Base-by-base conservation (phyloP, 2,329 filamentous ascomycete genomes). In the Colletotrichum musae region DNA sequence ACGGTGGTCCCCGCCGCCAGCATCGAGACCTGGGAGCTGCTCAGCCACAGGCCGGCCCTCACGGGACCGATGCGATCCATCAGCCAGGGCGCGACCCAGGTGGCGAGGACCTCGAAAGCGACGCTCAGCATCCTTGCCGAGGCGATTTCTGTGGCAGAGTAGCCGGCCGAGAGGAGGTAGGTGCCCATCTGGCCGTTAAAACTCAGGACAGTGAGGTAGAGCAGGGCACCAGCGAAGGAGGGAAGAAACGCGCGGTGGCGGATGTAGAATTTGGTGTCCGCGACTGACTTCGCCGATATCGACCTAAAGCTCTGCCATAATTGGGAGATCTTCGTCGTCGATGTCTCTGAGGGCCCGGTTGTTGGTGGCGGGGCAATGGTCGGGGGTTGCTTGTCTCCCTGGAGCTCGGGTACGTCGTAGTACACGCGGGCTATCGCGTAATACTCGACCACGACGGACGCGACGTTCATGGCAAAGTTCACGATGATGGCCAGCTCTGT, bases 31-130 rank as follows among this genome's bases (percentile, higher is more conserved):
- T 93, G 90, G 85, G 88, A 91, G 62, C 85, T 88, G 28, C 91
- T 74, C 70, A 88, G 88, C 91, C 91, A 93, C 2, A 92, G 80
- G 0, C 90, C 91, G 0, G 86, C 83, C 16, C 91, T 80, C 4
- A 91, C 81, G 0, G 83, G 79, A 0, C 87, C 86, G 18, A 89
- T 82, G 15, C 76, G 76, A 2, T 72, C 72, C 81, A 87, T 88
- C 6, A 88, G 75, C 50, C 77, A 75, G 0, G 88, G 88, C 0
- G 84, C 86, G 0, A 85, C 73, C 80, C 85, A 88, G 0, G 88
- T 90, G 0, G 88, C 87, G 10, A 79, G 80, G 4, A 90, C 77
- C 75, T 90, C 88, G 57, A 86, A 82, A 1, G 82, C 62, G 1
- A 85, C 84, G 45, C 84, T 81, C 3, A 81, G 68, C 0, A 83